Percentiles rank a stretch among this genome's conserved stretches.
Evolutionary conservation across 306 rosid species (phyloP).

Genomic region (Prunus persica): DNA sequence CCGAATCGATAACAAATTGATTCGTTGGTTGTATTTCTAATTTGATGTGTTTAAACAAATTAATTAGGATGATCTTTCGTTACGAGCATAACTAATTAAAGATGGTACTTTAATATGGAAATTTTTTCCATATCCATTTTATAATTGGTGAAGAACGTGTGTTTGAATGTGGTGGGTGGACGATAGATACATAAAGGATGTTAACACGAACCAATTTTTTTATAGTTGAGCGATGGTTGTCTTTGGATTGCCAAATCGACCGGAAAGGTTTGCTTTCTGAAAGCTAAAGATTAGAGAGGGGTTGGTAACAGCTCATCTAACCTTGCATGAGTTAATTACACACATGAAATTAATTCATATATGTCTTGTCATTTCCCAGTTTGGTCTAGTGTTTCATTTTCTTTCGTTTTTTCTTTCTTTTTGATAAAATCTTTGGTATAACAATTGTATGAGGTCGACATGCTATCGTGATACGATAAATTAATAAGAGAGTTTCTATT

Average conservation of each 20-base stretch:
- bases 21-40: background rate
- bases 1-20: background rate
- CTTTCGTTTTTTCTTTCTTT: no score
- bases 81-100: background rate
- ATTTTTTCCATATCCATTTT: background rate
- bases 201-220: background rate
- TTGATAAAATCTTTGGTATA: no score
- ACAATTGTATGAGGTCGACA: no score
- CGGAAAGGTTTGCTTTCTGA: background rate
- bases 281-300: slow-evolving; percentile 10
- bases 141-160: background rate
- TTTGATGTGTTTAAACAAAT: background rate
- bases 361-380: background rate
- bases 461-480: no score
- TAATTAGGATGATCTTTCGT: background rate
- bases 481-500: no score
- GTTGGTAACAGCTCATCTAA: background rate
- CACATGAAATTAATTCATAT: background rate
- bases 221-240: slow-evolving; percentile 28
- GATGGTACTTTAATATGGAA: background rate
- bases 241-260: slow-evolving; percentile 3
- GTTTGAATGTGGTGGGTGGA: background rate
- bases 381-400: no score
- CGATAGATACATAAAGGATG: background rate
- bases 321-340: background rate